phyloP scores from a whole-genome alignment of 2,329 filamentous ascomycete genomes.

The Fusarium sp. region DNA sequence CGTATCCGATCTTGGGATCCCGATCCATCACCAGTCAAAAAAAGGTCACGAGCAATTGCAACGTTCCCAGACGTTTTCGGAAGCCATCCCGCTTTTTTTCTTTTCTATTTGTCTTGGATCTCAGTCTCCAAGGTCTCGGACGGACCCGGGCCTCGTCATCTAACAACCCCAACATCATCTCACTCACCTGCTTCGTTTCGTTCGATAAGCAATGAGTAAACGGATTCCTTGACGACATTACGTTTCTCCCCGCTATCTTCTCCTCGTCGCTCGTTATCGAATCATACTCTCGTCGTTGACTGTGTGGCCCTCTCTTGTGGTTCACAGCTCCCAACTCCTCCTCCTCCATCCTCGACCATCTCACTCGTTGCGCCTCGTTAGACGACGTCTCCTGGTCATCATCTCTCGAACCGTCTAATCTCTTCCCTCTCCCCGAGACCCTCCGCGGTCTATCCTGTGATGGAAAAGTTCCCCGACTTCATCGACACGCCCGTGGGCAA shows the following conservation, averaged over 20 bases:
- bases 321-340: not conserved
- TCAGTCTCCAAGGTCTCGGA: not conserved
- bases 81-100: not conserved
- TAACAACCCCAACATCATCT: conserved; percentile 14
- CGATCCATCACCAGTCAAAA: not conserved
- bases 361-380: not conserved
- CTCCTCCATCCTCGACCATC: not conserved
- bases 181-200: conserved; percentile 24
- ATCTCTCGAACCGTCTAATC: not conserved
- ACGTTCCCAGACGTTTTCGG: conserved; percentile 21
- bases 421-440: conserved; percentile 1
- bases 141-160: conserved; percentile 16
- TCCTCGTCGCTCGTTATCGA: conserved; percentile 31
- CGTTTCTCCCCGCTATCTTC: not conserved
- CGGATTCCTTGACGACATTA: conserved; percentile 10
- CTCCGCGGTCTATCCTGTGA: conserved; percentile 36
- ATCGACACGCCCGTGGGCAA: conserved; percentile 54
- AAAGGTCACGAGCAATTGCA: conserved; percentile 1
- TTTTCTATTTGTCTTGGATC: not conserved
- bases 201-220: conserved; percentile 35
- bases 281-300: not conserved
- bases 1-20: not conserved
- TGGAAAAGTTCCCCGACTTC: conserved; percentile 69
- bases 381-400: not conserved
- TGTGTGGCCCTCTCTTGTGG: not conserved